Percentiles rank a stretch among this genome's conserved stretches.
phyloP scores from a whole-genome alignment of 2,329 filamentous ascomycete genomes.

The Harringtonia aguacate region DNA sequence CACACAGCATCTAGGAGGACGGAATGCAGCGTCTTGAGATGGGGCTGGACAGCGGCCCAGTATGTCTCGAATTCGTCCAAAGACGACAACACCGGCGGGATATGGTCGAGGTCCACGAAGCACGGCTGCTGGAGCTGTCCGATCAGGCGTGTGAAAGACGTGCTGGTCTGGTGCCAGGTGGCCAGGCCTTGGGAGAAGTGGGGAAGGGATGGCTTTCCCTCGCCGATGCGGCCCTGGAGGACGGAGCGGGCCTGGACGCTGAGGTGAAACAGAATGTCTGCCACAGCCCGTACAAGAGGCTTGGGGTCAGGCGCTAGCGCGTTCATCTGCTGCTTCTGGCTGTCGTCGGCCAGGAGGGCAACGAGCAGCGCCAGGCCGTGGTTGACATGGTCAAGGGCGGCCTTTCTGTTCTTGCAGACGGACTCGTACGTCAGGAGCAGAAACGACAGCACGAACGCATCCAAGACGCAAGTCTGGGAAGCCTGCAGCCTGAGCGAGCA shows the following conservation, averaged over 20 bases:
- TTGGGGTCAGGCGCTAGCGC: slow-evolving; percentile 15
- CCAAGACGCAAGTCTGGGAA: slow-evolving; percentile 16
- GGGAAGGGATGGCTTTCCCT: slow-evolving; percentile 14
- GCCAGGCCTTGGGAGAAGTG: slow-evolving; percentile 13
- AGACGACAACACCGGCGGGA: slow-evolving; percentile 13
- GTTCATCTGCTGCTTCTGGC: slow-evolving; percentile 6
- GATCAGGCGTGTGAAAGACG: slow-evolving; percentile 17
- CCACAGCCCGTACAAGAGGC: slow-evolving; percentile 14
- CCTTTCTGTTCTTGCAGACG: slow-evolving; percentile 21
- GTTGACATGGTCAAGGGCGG: slow-evolving; percentile 22
- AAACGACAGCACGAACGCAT: slow-evolving; percentile 22
- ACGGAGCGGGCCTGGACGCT: slow-evolving; percentile 14
- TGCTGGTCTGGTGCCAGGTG: slow-evolving; percentile 14
- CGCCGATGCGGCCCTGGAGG: slow-evolving; percentile 12
- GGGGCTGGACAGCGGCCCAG: slow-evolving; percentile 10
- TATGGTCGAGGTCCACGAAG: slow-evolving; percentile 3
- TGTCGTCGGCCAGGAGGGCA: slow-evolving; percentile 16
- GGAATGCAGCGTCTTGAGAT: not conserved
- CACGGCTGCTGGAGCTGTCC: slow-evolving; percentile 12
- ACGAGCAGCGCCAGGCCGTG: slow-evolving; percentile 24
- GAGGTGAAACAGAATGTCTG: slow-evolving; percentile 15
- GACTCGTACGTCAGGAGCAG: slow-evolving; percentile 25
- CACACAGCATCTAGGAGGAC: not conserved
- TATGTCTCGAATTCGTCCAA: slow-evolving; percentile 17
- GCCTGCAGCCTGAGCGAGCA: slow-evolving; percentile 21